phyloP scores from a whole-genome alignment of 495 filamentous ascomycete genomes.

The Penicillium maclennaniae region DNA sequence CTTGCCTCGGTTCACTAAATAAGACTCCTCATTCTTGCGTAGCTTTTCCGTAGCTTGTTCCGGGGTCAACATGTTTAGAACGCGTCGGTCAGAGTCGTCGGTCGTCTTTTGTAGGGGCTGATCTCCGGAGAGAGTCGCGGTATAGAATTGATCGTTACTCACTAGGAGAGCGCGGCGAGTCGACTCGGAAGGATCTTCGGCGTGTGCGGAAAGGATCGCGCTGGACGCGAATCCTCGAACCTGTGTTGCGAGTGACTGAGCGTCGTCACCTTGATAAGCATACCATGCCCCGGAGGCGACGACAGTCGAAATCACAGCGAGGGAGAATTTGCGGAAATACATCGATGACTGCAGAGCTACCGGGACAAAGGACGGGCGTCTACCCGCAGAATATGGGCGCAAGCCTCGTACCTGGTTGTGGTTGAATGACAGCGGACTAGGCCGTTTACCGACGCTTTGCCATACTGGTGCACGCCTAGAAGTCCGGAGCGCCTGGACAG shows the following conservation, averaged over 20 bases:
- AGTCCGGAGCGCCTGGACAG: slow-evolving; percentile 58
- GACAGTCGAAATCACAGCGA: slow-evolving; percentile 56
- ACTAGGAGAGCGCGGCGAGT: slow-evolving; percentile 59
- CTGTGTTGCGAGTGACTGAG: slow-evolving; percentile 24
- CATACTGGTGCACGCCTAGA: slow-evolving; percentile 55
- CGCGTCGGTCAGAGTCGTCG: slow-evolving; percentile 72
- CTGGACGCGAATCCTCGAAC: slow-evolving; percentile 29
- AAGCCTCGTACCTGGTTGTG: slow-evolving; percentile 44
- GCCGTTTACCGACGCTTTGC: slow-evolving; percentile 46
- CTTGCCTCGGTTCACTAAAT: slow-evolving; percentile 80
- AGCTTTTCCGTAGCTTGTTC: slow-evolving; percentile 91
- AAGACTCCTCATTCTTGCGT: slow-evolving; percentile 84
- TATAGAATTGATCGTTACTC: slow-evolving; percentile 79
- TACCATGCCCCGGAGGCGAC: slow-evolving; percentile 66
- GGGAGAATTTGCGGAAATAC: slow-evolving; percentile 60
- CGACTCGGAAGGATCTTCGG: slow-evolving; percentile 28
- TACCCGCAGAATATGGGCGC: slow-evolving; percentile 39
- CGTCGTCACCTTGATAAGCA: slow-evolving; percentile 47
- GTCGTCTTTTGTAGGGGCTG: slow-evolving; percentile 82
- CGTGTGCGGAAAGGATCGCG: slow-evolving; percentile 26
- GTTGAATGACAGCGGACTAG: slow-evolving; percentile 40
- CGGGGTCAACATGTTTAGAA: slow-evolving; percentile 92
- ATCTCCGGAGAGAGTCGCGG: slow-evolving; percentile 72
- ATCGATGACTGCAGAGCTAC: slow-evolving; percentile 52
- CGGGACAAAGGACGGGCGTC: slow-evolving; percentile 34